A percentile compares a stretch with the other conserved stretches of the same genome.
Evolutionary conservation across 768 basidiomycete species (phyloP).

Genomic region (Tephrocybe sp.): DNA sequence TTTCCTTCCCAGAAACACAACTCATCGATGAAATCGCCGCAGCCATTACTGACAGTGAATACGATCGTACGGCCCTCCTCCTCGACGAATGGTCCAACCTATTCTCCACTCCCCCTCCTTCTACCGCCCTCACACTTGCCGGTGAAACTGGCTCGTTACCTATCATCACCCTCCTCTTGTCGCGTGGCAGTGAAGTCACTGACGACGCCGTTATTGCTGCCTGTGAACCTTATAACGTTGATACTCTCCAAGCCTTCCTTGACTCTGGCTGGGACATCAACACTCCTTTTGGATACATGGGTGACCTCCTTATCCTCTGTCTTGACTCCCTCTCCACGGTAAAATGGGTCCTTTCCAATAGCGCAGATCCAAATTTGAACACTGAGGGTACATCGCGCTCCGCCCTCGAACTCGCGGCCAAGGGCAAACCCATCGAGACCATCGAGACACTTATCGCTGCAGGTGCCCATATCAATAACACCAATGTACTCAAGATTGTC

Average conservation of each 20-base stretch:
- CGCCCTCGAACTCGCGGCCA: slow-evolving; percentile 9
- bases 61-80: neutral
- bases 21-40: neutral
- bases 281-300: slow-evolving; percentile 3
- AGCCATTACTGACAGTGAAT: neutral
- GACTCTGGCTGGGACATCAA: slow-evolving; percentile 12
- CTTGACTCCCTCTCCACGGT: neutral
- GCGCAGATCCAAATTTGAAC: slow-evolving; percentile 10
- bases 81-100: slow-evolving; percentile 1
- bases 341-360: slow-evolving; percentile 4
- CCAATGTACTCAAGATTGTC: slow-evolving; percentile 12
- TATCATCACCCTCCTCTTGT: slow-evolving; percentile 9
- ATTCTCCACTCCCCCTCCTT: neutral
- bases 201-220: slow-evolving; percentile 3
- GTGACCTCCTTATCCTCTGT: slow-evolving; percentile 4
- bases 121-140: neutral
- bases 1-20: neutral
- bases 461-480: slow-evolving; percentile 11
- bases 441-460: neutral
- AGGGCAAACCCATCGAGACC: neutral
- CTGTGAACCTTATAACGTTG: neutral
- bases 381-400: neutral
- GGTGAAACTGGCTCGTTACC: neutral
- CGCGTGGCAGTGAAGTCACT: neutral
- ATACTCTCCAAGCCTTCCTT: slow-evolving; percentile 11